Evolutionary conservation across 768 basidiomycete genomes (phyloP).

Genomic region (Tricholoma furcatifolium): DNA sequence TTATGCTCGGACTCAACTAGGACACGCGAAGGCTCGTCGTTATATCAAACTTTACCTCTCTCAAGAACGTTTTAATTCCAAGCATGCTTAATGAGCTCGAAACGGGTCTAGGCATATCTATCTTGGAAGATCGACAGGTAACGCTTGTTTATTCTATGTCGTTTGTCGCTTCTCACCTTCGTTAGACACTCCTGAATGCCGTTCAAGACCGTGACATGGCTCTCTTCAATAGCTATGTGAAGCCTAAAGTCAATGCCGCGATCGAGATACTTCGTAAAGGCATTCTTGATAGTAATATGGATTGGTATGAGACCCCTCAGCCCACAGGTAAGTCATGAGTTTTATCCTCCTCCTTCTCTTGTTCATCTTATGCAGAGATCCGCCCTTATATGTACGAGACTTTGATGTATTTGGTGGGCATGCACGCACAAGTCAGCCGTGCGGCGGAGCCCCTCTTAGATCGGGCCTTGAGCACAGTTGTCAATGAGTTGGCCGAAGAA

Average conservation of each 20-base stretch:
- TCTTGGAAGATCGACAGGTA: constrained; percentile 74
- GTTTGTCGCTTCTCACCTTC: neutral
- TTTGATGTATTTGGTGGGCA: constrained; percentile 83
- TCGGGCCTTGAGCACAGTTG: constrained; percentile 76
- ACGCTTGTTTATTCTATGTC: constrained; percentile 14
- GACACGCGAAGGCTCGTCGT: constrained; percentile 86
- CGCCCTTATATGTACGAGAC: constrained; percentile 92
- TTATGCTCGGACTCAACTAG: constrained; percentile 36
- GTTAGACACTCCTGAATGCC: constrained; percentile 70
- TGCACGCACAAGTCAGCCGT: constrained; percentile 87
- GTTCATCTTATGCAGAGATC: constrained; percentile 58
- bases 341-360: constrained; percentile 17
- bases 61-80: constrained; percentile 70
- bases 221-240: constrained; percentile 85
- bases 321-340: constrained; percentile 64
- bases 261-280: constrained; percentile 72
- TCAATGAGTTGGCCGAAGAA: constrained; percentile 81
- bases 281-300: constrained; percentile 76
- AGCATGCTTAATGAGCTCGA: constrained; percentile 81
- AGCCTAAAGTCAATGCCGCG: constrained; percentile 73
- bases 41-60: constrained; percentile 82
- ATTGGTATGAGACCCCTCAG: constrained; percentile 94
- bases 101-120: constrained; percentile 66
- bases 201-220: constrained; percentile 84
- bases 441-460: constrained; percentile 79